Conservation (phyloP, 805 yeast species). For the Isabelozyma rhagii region DNA sequence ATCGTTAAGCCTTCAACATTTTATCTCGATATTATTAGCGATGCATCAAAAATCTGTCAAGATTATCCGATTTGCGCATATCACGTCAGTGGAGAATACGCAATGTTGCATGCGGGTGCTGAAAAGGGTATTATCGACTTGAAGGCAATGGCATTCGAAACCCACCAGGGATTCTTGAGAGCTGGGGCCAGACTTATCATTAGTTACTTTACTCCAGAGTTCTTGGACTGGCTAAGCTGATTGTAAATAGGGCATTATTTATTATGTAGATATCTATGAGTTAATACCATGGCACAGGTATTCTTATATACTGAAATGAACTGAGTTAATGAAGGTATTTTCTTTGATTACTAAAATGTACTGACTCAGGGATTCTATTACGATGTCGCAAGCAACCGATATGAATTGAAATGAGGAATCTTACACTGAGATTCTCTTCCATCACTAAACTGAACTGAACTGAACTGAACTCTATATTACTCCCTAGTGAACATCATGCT, state of each 20-base stretch:
- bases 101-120: conserved; percentile 98
- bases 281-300: too few relatives aligned
- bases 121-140: conserved; percentile 90
- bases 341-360: too few relatives aligned
- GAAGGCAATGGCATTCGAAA: conserved; percentile 77
- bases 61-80: conserved; percentile 92
- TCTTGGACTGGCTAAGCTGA: conserved; percentile 75
- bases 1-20: conserved; percentile 96
- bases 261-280: too few relatives aligned
- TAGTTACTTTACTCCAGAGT: conserved; percentile 92
- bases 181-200: conserved; percentile 95
- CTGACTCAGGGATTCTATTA: too few relatives aligned
- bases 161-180: conserved; percentile 86
- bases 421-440: too few relatives aligned
- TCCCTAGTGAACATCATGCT: too few relatives aligned
- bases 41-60: conserved; percentile 76
- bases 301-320: too few relatives aligned
- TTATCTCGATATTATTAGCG: conserved; percentile 85
- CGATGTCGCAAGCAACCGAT: too few relatives aligned
- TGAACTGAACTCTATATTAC: too few relatives aligned
- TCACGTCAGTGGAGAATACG: conserved; percentile 96
- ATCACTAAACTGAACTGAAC: too few relatives aligned
- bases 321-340: too few relatives aligned
- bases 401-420: too few relatives aligned
- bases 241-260: background rate